Evolutionary conservation across 2,329 filamentous ascomycete species (phyloP).

Genomic region (Sphaceloma murrayae): DNA sequence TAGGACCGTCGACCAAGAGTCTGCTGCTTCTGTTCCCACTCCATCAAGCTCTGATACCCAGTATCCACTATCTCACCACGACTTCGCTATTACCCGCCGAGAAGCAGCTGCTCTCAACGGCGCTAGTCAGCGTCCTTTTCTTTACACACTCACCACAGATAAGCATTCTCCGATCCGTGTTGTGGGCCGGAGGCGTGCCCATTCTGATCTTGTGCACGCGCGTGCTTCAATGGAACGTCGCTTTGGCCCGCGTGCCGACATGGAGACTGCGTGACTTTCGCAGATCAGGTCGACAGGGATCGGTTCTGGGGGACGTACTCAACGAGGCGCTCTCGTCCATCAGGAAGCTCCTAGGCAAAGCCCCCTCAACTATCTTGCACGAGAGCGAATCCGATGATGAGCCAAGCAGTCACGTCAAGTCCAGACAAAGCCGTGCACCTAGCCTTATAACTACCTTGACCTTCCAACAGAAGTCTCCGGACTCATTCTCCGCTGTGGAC

Average conservation of each 20-base stretch:
- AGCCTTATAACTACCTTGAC: constrained; percentile 12
- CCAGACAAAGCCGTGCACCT: constrained; percentile 2
- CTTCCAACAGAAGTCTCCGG: neutral
- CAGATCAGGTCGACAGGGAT: neutral
- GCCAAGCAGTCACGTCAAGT: constrained; percentile 16
- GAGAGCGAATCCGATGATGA: constrained; percentile 42
- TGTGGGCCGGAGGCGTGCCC: constrained; percentile 57
- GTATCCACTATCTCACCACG: constrained; percentile 71
- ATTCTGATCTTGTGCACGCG: constrained; percentile 63
- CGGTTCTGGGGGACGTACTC: constrained; percentile 21
- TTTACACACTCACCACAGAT: constrained; percentile 56
- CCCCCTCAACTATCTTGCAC: neutral
- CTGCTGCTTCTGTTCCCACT: constrained; percentile 67
- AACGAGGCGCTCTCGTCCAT: constrained; percentile 33
- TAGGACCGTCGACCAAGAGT: constrained; percentile 42
- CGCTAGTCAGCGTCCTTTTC: constrained; percentile 70
- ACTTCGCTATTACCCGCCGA: constrained; percentile 83
- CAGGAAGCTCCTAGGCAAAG: constrained; percentile 21
- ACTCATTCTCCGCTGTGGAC: constrained; percentile 2
- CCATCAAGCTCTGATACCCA: constrained; percentile 64
- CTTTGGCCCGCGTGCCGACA: constrained; percentile 75
- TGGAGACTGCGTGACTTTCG: constrained; percentile 62
- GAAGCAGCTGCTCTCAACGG: constrained; percentile 73
- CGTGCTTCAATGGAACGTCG: constrained; percentile 73
- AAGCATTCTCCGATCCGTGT: constrained; percentile 34